Base-by-base conservation (phyloP, 2,329 filamentous ascomycete species). In the Venturia nashicola region DNA sequence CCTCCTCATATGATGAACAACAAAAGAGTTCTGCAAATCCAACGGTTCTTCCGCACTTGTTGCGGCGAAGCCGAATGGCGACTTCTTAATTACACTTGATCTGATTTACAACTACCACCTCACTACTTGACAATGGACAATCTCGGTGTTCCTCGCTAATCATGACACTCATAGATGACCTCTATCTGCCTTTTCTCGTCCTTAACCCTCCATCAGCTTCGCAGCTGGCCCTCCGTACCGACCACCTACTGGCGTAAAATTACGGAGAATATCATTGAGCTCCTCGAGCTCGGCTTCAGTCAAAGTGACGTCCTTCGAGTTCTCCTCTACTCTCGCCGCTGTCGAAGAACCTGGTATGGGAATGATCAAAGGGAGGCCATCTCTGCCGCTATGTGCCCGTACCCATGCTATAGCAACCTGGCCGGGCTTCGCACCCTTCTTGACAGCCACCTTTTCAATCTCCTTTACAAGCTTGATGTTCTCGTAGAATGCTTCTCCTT, bases 231-330 rank as follows among this genome's bases (percentile, higher is more conserved):
- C 23, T 34, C 27, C 20, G 27, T 16, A 55, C 5, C 48, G 27
- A 12, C 48, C 23, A 34, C 48, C 48, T 34, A 20, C 16, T 18
- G 18, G 14, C 7, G 14, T 36, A 36, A 57, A 57, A 7, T 14
- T 57, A n/a, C 51, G n/a, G 7, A 57, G 27, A 8, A 57, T 57
- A 8, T 57, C 51, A 9, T 57, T 36, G 51, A 80, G 74, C 64
- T 77, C 75, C 42, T 67, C 55, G 66, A 71, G 68, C 61, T 79
- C 77, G 39, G 75, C 73, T 27, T 74, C 71, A 0, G 73, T 76
- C 4, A 75, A 69, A 4, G 65, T 65, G 0, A 71, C 62, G 11
- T 68, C 64, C 40, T 66, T 67, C 3, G 66, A 67, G 34, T 69
- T 70, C 65, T 70, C 67, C 44, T 70, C 66, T 46, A 70, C 48